phyloP scores from a whole-genome alignment of 495 filamentous ascomycete species.

The Daldinia decipiens region DNA sequence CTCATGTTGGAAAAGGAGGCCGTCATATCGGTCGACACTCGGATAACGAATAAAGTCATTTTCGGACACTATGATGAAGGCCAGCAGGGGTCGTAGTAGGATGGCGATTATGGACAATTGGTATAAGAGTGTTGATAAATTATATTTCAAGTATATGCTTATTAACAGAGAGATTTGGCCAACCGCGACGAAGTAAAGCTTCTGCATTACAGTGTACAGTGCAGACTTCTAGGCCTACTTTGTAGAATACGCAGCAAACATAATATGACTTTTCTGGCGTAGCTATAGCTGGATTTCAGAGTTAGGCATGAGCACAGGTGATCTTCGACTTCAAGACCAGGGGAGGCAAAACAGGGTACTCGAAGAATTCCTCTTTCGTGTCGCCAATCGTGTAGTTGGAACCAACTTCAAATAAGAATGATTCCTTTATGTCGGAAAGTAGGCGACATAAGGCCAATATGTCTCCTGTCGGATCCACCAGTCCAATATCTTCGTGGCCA shows the following conservation, averaged over 20 bases:
- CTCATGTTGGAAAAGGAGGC: not conserved
- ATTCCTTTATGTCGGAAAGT: constrained; percentile 55
- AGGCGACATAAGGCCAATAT: constrained; percentile 46
- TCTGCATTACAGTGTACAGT: constrained; percentile 19
- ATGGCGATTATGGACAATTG: not conserved
- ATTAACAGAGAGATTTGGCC: not conserved
- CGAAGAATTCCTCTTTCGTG: constrained; percentile 36
- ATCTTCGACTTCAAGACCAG: constrained; percentile 45
- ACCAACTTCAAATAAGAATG: constrained; percentile 54
- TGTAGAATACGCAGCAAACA: constrained; percentile 14
- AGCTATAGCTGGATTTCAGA: not conserved
- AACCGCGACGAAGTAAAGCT: not conserved
- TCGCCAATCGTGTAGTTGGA: constrained; percentile 38
- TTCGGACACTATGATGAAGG: not conserved
- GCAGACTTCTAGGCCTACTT: constrained; percentile 19
- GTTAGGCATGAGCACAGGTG: constrained; percentile 15
- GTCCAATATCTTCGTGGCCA: constrained; percentile 46
- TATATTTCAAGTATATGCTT: not conserved
- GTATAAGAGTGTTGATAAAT: constrained; percentile 4
- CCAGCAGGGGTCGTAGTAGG: not conserved
- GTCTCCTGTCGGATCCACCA: constrained; percentile 52
- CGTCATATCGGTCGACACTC: not conserved
- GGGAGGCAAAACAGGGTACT: constrained; percentile 42
- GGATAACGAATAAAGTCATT: not conserved
- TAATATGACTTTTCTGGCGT: constrained; percentile 1